Evolutionary conservation across 257 asterid species (phyloP).

Genomic region (Solanum tacnaense): DNA sequence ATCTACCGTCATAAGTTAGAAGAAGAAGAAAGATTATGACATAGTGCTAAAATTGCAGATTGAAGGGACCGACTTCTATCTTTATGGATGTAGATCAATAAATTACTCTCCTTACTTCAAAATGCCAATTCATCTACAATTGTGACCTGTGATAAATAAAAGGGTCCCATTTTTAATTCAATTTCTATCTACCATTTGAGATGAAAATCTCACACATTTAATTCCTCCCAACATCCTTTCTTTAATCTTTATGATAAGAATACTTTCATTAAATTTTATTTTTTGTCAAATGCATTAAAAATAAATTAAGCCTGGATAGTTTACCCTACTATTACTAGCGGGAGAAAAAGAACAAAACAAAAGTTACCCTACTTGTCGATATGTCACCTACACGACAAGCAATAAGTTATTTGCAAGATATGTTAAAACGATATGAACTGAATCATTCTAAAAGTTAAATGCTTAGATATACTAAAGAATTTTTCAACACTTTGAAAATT

Average conservation of each 20-base stretch:
- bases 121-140: background rate
- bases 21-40: background rate
- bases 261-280: background rate
- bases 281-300: background rate
- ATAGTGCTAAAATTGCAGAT: background rate
- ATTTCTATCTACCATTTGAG: conserved; percentile 1
- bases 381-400: background rate
- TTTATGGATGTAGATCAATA: background rate
- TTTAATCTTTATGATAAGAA: background rate
- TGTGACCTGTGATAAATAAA: background rate
- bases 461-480: background rate
- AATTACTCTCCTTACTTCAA: background rate
- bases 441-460: background rate
- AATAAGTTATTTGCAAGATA: background rate
- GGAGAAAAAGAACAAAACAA: background rate
- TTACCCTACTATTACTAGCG: background rate
- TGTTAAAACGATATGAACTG: background rate
- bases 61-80: background rate
- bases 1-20: background rate
- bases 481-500: background rate
- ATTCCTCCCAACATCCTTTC: background rate
- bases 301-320: background rate
- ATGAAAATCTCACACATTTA: background rate
- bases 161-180: background rate
- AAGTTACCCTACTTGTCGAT: background rate